Conservation (phyloP, 2,329 filamentous ascomycete species). For the Chaetomiaceae sp. region DNA sequence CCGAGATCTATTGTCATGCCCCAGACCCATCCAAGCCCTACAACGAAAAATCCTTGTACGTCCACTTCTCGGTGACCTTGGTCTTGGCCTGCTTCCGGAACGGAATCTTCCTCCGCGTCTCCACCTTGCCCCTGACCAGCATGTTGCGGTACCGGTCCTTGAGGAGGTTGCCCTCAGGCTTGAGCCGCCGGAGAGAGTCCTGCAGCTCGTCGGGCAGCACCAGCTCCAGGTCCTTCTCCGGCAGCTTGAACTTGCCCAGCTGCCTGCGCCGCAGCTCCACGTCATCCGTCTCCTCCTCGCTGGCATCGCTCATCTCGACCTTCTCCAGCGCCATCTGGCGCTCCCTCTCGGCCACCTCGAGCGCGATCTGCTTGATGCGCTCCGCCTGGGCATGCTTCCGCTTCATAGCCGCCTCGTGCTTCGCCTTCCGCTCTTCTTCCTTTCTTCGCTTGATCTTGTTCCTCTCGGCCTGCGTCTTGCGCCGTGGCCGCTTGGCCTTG, state of each 20-base stretch:
- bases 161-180: slow-evolving; percentile 92
- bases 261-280: slow-evolving; percentile 63
- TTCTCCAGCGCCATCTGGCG: slow-evolving; percentile 41
- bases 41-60: slow-evolving; percentile 79
- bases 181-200: slow-evolving; percentile 74
- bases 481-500: slow-evolving; percentile 69
- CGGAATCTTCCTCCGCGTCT: slow-evolving; percentile 71
- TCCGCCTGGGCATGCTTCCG: slow-evolving; percentile 67
- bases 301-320: slow-evolving; percentile 43
- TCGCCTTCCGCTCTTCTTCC: slow-evolving; percentile 72
- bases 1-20: neutral
- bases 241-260: slow-evolving; percentile 69
- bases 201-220: slow-evolving; percentile 79
- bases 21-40: neutral
- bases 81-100: slow-evolving; percentile 79
- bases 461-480: slow-evolving; percentile 81
- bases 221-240: slow-evolving; percentile 75
- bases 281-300: slow-evolving; percentile 55
- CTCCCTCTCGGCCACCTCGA: slow-evolving; percentile 58
- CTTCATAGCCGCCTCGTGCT: slow-evolving; percentile 72
- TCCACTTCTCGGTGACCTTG: slow-evolving; percentile 92
- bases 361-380: slow-evolving; percentile 65
- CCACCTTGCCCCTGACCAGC: slow-evolving; percentile 83
- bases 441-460: slow-evolving; percentile 88
- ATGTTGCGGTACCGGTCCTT: slow-evolving; percentile 89